These are phyloP conservation scores for Imleria badia DNA, from an alignment of 768 basidiomycete genomes.

Conservation along the genomic window DNA sequence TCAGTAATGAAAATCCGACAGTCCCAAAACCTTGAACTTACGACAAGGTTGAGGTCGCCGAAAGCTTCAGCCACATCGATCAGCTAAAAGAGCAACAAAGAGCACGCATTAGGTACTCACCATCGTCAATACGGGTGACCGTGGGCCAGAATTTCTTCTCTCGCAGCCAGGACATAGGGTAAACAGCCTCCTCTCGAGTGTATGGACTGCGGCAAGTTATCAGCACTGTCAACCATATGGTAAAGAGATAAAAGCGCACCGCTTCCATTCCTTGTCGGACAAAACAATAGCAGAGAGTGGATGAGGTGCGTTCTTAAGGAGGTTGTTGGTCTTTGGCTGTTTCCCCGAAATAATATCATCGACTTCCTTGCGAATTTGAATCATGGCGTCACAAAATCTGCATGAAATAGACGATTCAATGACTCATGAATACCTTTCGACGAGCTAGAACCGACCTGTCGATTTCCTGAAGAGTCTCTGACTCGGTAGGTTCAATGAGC, in stretches of 20 bases:
- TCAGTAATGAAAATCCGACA: conserved; percentile 8
- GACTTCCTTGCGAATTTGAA: conserved; percentile 89
- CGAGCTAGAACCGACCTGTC: conserved; percentile 55
- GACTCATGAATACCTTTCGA: not conserved
- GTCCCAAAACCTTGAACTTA: conserved; percentile 41
- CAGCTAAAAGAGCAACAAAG: not conserved
- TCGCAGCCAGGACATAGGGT: conserved; percentile 77
- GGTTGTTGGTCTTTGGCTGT: conserved; percentile 88
- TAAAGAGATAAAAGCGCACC: conserved; percentile 43
- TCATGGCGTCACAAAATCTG: conserved; percentile 98
- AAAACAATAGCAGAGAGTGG: conserved; percentile 70
- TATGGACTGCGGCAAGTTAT: conserved; percentile 63
- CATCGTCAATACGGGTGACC: conserved; percentile 90
- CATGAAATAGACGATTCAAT: not conserved
- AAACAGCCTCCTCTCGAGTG: conserved; percentile 86
- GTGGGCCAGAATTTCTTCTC: conserved; percentile 98
- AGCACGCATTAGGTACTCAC: conserved; percentile 43
- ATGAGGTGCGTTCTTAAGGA: conserved; percentile 94
- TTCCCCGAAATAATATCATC: conserved; percentile 84
- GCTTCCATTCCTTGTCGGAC: conserved; percentile 84
- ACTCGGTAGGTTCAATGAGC: conserved; percentile 98
- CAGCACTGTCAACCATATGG: conserved; percentile 1
- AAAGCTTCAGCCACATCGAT: conserved; percentile 56
- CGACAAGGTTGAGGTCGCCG: conserved; percentile 88
- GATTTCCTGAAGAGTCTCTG: conserved; percentile 89